Base-by-base conservation (phyloP, 164 flowering plant genomes). In the Chimonanthus salicifolius region DNA sequence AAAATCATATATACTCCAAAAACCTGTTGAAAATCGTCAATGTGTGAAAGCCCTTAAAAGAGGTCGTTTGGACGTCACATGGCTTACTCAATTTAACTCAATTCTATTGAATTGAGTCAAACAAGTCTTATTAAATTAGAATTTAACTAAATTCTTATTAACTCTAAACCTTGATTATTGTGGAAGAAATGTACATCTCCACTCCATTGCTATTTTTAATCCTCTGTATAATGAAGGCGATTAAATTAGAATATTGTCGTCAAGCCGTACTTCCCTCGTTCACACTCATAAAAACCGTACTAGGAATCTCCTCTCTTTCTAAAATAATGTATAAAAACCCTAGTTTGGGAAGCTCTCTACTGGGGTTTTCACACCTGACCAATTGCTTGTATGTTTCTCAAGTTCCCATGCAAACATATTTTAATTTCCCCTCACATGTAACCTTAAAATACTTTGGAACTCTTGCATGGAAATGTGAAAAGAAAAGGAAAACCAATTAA, bases 211-310 rank as follows among this genome's bases (percentile, higher is more conserved):
- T 33, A 33, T 33, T 33, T 33, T 33, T 33, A 33, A 33, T 69
- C 15, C 71, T 10, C 2, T 20, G 11, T 10, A 20, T 21, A 10
- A 50, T n/a, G 63, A 1, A 47, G 9, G 33, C 50, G 47, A 8
- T 58, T 50, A 1, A 10, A 2, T 51, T 16, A 13, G 75, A 64
- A 64, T 44, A 49, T 58, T 49, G 75, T 72, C 75, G 70, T 72
- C 75, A 44, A 72, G 20, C 69, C 62, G 75, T 65, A 72, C 62
- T 64, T 18, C 21, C 21, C 74, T 63, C 62, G 0, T 63, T 64
- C 74, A 64, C 68, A 72, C 74, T 2, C 47, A 21, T 13, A 45
- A 49, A 47, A 50, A 50, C 62, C 16, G 75, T 64, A 72, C 70
- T 65, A 63, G 75, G 69, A 72, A 72, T 72, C 70, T 64, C 62